phyloP scores from a whole-genome alignment of 768 basidiomycete genomes.

The Tephrocybe sp. region DNA sequence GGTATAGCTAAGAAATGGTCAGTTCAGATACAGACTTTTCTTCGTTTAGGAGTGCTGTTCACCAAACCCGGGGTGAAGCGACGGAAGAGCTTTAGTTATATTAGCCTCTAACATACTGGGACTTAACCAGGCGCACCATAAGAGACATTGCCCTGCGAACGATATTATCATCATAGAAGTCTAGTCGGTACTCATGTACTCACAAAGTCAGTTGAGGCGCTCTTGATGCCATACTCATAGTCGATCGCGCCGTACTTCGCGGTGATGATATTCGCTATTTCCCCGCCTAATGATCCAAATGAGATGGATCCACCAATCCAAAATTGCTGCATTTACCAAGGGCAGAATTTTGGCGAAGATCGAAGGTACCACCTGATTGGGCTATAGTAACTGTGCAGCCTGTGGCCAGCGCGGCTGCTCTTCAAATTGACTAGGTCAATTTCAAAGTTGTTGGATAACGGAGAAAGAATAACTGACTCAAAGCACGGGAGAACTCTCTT shows the following conservation, averaged over 20 bases:
- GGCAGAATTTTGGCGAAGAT: conserved; percentile 30
- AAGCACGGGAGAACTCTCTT: conserved; percentile 68
- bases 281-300: conserved; percentile 45
- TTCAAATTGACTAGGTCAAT: background rate
- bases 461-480: conserved; percentile 3
- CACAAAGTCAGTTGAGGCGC: conserved; percentile 84
- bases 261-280: conserved; percentile 60
- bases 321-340: conserved; percentile 39
- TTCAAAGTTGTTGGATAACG: background rate
- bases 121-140: conserved; percentile 49
- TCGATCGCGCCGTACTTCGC: conserved; percentile 65
- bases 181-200: conserved; percentile 26
- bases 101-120: background rate
- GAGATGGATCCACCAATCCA: background rate
- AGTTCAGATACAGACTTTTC: background rate
- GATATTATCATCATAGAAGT: background rate
- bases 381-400: conserved; percentile 22
- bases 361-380: conserved; percentile 12
- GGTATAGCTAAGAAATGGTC: conserved; percentile 60
- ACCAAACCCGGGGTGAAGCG: conserved; percentile 74
- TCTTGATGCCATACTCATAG: conserved; percentile 64
- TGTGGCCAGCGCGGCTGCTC: conserved; percentile 23
- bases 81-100: conserved; percentile 47
- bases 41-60: too few species aligned
- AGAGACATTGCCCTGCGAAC: conserved; percentile 65